A percentile compares a stretch with the other conserved stretches of the same genome.
Conservation (phyloP, 331 rosid species). For the Quercus tomentella region DNA sequence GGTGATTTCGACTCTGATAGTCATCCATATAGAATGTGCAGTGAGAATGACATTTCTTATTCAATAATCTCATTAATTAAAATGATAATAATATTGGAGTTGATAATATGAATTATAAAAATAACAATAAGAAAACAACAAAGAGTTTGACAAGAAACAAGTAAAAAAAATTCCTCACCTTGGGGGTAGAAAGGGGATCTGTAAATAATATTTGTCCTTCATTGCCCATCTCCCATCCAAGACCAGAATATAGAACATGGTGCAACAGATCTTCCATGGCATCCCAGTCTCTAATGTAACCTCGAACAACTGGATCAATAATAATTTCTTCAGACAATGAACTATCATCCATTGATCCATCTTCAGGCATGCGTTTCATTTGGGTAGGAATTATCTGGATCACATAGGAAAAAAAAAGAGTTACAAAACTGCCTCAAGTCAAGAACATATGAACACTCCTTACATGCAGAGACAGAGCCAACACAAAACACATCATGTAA, state of each 20-base stretch:
- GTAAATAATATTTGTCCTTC: constrained; percentile 96
- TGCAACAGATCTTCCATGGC: constrained; percentile 95
- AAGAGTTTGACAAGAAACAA: neutral
- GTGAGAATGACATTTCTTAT: neutral
- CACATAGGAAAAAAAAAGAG: neutral
- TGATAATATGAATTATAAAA: neutral
- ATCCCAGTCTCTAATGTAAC: constrained; percentile 90
- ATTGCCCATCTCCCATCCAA: constrained; percentile 97
- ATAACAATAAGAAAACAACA: neutral
- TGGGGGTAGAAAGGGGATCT: constrained; percentile 92
- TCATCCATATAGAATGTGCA: neutral
- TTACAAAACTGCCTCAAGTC: neutral
- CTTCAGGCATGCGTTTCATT: constrained; percentile 74
- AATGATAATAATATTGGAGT: neutral
- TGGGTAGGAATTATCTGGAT: constrained; percentile 83
- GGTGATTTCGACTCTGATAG: neutral
- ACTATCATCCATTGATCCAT: constrained; percentile 41
- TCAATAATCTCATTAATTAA: neutral
- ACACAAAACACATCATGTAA: neutral
- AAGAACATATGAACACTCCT: neutral
- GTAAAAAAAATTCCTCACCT: constrained; percentile 41
- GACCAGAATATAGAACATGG: constrained; percentile 80
- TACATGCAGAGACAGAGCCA: neutral
- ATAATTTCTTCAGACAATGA: constrained; percentile 47
- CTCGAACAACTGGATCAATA: constrained; percentile 74